Evolutionary conservation across 495 filamentous ascomycete genomes (phyloP), one percentile per base, ranked within the genome.

Genomic region (Penicillium herquei): DNA sequence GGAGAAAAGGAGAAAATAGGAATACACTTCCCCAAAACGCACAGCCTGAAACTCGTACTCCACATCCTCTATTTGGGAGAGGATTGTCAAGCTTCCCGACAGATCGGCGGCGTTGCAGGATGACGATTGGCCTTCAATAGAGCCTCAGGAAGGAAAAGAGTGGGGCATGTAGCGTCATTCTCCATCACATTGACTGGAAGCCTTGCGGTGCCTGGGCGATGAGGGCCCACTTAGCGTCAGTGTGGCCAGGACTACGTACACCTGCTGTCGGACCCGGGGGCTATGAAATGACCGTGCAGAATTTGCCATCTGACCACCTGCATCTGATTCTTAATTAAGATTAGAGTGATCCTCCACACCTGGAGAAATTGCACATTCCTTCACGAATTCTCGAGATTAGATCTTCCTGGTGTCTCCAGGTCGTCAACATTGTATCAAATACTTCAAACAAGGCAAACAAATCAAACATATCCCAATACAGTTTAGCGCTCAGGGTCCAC

Each of bases 31-130:
- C 21, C 33, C 31, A 46, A 47, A 14, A 43, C n/a, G 21, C 21
- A 26, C 21, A 54, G 21, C n/a, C n/a, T 48, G 51, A 51, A 51
- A 57, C 21, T 49, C 14, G 17, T 11, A 49, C 32, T 39, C 47
- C 39, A 39, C 49, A 42, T 16, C 49, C n/a, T 37, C 13, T 16
- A 51, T 9, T 11, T 16, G 46, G 50, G 56, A 17, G 41, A 31
- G 16, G 49, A 51, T 45, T 33, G 18, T 31, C 49, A 49, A 37
- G 11, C 32, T 37, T 39, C 46, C 13, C 13, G 31, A 35, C 2
- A 13, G 49, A 51, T 51, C 49, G 16, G 37, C 46, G 8, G 33
- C 9, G 26, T 18, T 7, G 13, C 17, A 26, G 14, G 31, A 31
- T 31, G 7, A 14, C 26, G n/a, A 51, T 51, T 51, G 49, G 49